A percentile compares a stretch with the other conserved stretches of the same genome.
These are phyloP conservation scores for Colletotrichum filicis DNA, from an alignment of 2,329 filamentous ascomycete genomes.

Conservation along the genomic window DNA sequence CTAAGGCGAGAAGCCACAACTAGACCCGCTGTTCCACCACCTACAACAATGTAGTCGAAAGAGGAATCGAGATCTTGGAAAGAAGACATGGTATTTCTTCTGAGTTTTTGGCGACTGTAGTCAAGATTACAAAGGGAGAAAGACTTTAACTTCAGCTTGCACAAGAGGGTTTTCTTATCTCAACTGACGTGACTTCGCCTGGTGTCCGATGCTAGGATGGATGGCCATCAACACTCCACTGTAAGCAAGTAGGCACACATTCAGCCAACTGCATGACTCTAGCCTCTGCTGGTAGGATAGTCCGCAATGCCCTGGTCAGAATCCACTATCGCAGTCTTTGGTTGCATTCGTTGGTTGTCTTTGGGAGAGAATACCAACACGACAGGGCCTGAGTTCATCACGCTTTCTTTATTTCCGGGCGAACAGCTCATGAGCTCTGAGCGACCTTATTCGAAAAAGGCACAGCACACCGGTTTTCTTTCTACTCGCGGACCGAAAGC, in stretches of 20 bases:
- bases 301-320: background rate
- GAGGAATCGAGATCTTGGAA: background rate
- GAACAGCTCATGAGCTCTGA: background rate
- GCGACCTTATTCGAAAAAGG: background rate
- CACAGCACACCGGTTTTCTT: background rate
- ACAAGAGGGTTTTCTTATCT: background rate
- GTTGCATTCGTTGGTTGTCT: background rate
- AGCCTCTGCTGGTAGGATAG: background rate
- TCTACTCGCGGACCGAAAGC: background rate
- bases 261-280: background rate
- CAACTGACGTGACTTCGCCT: background rate
- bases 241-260: background rate
- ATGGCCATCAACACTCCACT: background rate
- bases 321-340: background rate
- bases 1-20: slow-evolving; percentile 46
- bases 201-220: background rate
- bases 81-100: background rate
- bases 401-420: background rate
- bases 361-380: background rate
- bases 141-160: background rate
- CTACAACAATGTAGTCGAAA: slow-evolving; percentile 44
- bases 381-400: background rate
- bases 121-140: background rate
- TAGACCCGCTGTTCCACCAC: slow-evolving; percentile 46
- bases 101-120: background rate